Evolutionary conservation across 768 basidiomycete genomes (phyloP).

Genomic region (Panus rudis): DNA sequence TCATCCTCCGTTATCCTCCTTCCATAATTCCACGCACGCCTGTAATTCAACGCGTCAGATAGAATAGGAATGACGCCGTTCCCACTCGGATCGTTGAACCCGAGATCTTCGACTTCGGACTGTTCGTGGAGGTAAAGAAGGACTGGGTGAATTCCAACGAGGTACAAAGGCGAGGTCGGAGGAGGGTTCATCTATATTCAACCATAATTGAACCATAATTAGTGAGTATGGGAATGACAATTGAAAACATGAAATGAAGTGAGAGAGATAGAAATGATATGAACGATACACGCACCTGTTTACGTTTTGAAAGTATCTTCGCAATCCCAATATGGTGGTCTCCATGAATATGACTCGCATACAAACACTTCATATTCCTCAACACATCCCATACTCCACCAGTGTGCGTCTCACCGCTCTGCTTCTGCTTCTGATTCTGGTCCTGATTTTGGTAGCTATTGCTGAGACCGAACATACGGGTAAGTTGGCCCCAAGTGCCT

Average conservation of each 20-base stretch:
- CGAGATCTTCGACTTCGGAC: conserved; percentile 64
- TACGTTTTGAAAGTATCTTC: conserved; percentile 65
- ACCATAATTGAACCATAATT: too few species aligned
- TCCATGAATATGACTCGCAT: conserved; percentile 84
- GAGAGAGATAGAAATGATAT: neutral
- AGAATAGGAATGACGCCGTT: conserved; percentile 51
- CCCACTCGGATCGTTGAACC: conserved; percentile 39
- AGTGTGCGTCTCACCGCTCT: conserved; percentile 17
- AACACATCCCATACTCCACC: conserved; percentile 51
- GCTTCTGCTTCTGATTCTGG: too few species aligned
- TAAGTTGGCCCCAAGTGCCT: conserved; percentile 87
- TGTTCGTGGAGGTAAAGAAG: conserved; percentile 69
- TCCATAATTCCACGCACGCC: conserved; percentile 27
- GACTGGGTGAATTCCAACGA: conserved; percentile 53
- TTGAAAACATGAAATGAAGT: too few species aligned
- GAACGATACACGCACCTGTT: conserved; percentile 50
- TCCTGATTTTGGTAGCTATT: too few species aligned
- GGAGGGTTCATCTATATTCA: conserved; percentile 57
- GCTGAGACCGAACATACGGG: conserved; percentile 63
- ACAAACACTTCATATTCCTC: conserved; percentile 70
- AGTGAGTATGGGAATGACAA: too few species aligned
- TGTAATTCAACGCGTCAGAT: conserved; percentile 46
- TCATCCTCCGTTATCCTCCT: neutral
- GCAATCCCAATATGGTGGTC: conserved; percentile 88
- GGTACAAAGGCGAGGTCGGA: conserved; percentile 55